Conservation (phyloP, 2,329 filamentous ascomycete genomes). For the Sclerotinia glacialis region DNA sequence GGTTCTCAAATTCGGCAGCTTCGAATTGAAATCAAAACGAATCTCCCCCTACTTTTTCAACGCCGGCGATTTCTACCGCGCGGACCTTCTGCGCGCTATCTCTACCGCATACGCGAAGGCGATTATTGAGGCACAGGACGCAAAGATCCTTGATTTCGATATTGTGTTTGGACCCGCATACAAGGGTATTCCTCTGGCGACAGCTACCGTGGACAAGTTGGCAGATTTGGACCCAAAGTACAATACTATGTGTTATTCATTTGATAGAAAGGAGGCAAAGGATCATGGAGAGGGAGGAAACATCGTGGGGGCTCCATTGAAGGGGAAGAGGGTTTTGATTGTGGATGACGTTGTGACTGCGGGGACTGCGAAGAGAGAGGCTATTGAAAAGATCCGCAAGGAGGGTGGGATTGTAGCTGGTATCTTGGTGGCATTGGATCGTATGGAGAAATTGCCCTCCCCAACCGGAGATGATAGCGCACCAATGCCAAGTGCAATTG, state of each 20-base stretch:
- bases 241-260: constrained; percentile 73
- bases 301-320: constrained; percentile 83
- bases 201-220: constrained; percentile 72
- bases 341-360: constrained; percentile 97
- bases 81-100: constrained; percentile 72
- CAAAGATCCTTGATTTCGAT: constrained; percentile 60
- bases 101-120: constrained; percentile 75
- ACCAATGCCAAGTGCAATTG: constrained; percentile 76
- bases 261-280: constrained; percentile 96
- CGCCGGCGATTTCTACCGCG: constrained; percentile 84
- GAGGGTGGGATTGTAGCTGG: constrained; percentile 84
- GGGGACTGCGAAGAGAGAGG: constrained; percentile 89
- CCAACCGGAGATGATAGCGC: constrained; percentile 52
- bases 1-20: constrained; percentile 77
- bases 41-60: constrained; percentile 97
- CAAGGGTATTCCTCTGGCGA: constrained; percentile 92
- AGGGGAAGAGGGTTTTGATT: constrained; percentile 82
- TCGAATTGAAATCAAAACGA: constrained; percentile 89
- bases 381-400: constrained; percentile 81
- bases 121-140: constrained; percentile 48
- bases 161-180: constrained; percentile 93
- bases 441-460: constrained; percentile 75
- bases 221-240: constrained; percentile 67
- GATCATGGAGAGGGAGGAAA: constrained; percentile 91
- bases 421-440: constrained; percentile 84